Conservation (phyloP, 2,329 filamentous ascomycete species). For the Rachicladosporium sp. region DNA sequence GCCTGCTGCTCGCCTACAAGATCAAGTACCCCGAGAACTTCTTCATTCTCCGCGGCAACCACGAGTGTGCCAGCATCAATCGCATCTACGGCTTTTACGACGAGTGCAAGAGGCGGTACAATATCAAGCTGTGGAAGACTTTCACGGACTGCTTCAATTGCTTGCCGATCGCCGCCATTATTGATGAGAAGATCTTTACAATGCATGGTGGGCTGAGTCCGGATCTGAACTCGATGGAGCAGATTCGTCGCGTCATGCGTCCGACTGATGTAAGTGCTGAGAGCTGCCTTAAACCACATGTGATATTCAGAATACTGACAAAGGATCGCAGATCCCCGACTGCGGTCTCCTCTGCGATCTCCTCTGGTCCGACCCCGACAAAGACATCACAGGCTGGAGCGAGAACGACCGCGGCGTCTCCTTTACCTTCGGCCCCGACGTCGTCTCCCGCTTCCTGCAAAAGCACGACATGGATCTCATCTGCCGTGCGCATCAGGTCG, state of each 20-base stretch:
- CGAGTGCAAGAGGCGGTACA: slow-evolving; percentile 97
- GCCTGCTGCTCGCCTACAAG: slow-evolving; percentile 93
- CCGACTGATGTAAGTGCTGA: slow-evolving; percentile 78
- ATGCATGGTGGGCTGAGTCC: slow-evolving; percentile 98
- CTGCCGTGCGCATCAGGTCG: slow-evolving; percentile 95
- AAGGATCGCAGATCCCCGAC: slow-evolving; percentile 67
- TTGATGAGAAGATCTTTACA: slow-evolving; percentile 99
- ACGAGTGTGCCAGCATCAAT: slow-evolving; percentile 98
- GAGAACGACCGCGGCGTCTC: slow-evolving; percentile 98
- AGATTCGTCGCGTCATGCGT: slow-evolving; percentile 97
- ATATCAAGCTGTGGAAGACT: slow-evolving; percentile 99
- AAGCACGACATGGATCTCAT: slow-evolving; percentile 99
- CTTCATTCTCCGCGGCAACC: slow-evolving; percentile 95
- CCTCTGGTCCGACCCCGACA: slow-evolving; percentile 96
- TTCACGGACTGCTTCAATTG: slow-evolving; percentile 99
- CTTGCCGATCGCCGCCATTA: slow-evolving; percentile 93
- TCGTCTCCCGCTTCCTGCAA: slow-evolving; percentile 92
- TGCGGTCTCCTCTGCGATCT: slow-evolving; percentile 95
- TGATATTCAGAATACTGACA: slow-evolving; percentile 4
- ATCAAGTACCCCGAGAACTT: slow-evolving; percentile 99
- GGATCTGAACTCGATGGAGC: slow-evolving; percentile 98
- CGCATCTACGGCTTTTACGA: slow-evolving; percentile 99
- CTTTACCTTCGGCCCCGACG: slow-evolving; percentile 95
- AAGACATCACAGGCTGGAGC: slow-evolving; percentile 98
- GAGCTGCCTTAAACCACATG: slow-evolving; percentile 8